These are phyloP conservation scores for Cladobotryum mycophilum DNA, from an alignment of 2,329 filamentous ascomycete species.

Conservation along the genomic window DNA sequence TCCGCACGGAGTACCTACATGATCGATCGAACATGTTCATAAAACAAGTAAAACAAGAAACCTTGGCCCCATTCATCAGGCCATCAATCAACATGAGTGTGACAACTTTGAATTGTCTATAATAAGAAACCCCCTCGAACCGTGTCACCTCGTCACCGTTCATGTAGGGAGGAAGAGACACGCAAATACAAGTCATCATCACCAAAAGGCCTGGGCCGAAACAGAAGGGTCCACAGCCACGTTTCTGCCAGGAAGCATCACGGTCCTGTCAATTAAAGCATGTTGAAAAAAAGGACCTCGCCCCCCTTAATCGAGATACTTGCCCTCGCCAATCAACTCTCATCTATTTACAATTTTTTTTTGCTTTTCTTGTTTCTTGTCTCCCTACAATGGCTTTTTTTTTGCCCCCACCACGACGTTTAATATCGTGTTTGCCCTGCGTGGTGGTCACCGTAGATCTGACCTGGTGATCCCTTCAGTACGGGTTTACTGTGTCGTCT, in stretches of 20 bases:
- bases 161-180: no score
- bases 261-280: background rate
- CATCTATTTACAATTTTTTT: background rate
- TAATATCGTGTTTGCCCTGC: background rate
- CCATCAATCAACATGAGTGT: background rate
- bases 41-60: no score
- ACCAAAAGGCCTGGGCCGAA: background rate
- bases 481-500: no score
- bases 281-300: background rate
- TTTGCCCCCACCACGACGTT: background rate
- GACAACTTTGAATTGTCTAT: background rate
- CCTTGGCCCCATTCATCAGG: no score
- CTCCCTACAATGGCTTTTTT: background rate
- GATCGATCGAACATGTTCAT: no score
- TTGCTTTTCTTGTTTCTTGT: background rate
- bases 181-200: no score
- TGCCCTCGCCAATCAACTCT: background rate
- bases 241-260: slow-evolving; percentile 1
- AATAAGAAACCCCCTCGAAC: background rate
- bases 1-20: no score
- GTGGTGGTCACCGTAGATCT: no score
- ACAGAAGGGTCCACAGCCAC: background rate
- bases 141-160: no score
- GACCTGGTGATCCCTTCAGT: no score
- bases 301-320: background rate